Base-by-base conservation (phyloP, 2,329 filamentous ascomycete species). In the Parascedosporium putredinis region DNA sequence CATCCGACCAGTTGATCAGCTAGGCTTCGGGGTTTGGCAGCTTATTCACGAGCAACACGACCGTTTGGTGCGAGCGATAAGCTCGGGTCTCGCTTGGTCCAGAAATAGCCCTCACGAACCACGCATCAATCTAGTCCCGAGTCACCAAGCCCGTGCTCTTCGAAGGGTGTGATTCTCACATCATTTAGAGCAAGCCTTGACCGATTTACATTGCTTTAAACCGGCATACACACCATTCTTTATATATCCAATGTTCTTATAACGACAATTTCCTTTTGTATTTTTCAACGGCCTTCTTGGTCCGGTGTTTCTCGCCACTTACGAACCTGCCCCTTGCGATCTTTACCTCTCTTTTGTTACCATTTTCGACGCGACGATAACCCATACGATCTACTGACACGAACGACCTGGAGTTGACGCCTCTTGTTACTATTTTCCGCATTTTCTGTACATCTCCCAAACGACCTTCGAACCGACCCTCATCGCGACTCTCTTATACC, bases 241-340 rank as follows among this genome's bases (percentile, higher is more conserved):
- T 33, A 22, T 43, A 36, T 40, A 23, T 50, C 42, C 48, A 16
- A 71, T 71, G 68, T 70, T 62, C 60, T 63, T 56, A 64, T 71
- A 71, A 71, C 68, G 68, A 67, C 61, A 60, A 50, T 60, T 61
- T 60, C 57, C 58, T 56, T 62, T 65, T n/a, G n/a, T n/a, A 58
- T 56, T 55, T 58, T 59, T 59, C 55, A 53, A 53, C 56, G 60
- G 59, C 61, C 60, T 45, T 54, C 55, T 42, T 51, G 57, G 60
- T 50, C 55, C 58, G 54, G 53, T 55, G n/a, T 22, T 52, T 53
- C 47, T 52, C 54, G 50, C 52, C 51, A 52, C 42, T 53, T 53
- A 55, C 53, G 34, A 49, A 53, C 51, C 18, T 50, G 50, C 53
- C 36, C 40, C 51, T 49, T 54, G 31, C 51, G 50, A 47, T 52